Evolutionary conservation across 257 asterid species (phyloP), one percentile per base, ranked within the genome.

Genomic region (Nicotiana knightiana): DNA sequence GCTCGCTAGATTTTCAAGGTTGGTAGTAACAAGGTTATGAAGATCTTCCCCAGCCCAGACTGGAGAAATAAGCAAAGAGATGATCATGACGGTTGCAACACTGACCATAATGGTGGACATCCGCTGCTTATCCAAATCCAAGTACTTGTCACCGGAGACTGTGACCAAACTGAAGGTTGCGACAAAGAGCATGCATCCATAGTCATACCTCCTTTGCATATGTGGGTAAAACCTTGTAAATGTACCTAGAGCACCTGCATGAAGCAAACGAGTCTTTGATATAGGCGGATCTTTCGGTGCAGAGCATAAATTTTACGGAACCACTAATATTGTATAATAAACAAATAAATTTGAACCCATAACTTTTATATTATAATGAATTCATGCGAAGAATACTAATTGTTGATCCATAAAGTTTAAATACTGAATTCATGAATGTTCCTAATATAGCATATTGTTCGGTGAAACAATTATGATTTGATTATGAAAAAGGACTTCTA

Each of bases 11-110:
- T 93, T 92, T 32, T 89, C 90, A 7, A 94, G 51, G 80, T 92
- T 93, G 6, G 71, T 67, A 79, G 90, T 85, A 48, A 86, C 37
- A n/a, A 86, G 61, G 28, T 82, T 81, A 70, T 94, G 98, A 80
- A 93, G 78, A 87, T 94, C 97, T 61, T 87, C 88, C 12, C 98
- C 98, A 35, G 98, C 97, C 98, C 97, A 94, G 17, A 88, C 97
- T 4, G 98, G 98, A 81, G 77, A 85, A 51, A 88, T 37, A 82
- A 86, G 86, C 32, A 91, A 28, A 81, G 97, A 94, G 71, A 89
- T 85, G 0, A 90, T 24, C 73, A 92, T 85, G 58, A 97, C 92
- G 2, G 96, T 84, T 0, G 85, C 90, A 57, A 84, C 93, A 15
- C 97, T 97, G 17, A 93, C 87, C 18, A 91, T 79, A 21, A 92